These are phyloP conservation scores for Euphorbia peplus DNA, from an alignment of 345 rosid species.

Conservation along the genomic window DNA sequence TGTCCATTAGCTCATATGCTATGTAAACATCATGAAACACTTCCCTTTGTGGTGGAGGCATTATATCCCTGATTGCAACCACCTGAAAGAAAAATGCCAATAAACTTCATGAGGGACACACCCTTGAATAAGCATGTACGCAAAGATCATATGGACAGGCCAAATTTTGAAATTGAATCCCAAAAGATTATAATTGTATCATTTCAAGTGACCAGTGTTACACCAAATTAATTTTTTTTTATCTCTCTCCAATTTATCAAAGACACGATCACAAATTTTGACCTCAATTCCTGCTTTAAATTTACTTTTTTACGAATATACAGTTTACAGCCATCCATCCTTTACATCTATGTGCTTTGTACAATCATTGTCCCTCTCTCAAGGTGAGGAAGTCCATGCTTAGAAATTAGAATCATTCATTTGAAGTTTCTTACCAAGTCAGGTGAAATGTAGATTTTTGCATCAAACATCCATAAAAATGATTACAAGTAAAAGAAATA, in stretches of 20 bases:
- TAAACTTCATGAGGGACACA: background rate
- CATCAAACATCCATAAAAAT: background rate
- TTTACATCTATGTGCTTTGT: no score
- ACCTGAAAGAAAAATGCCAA: slow-evolving; percentile 48
- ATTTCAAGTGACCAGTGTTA: background rate
- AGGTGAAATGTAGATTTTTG: background rate
- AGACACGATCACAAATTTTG: background rate
- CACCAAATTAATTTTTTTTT: background rate
- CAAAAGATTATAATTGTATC: background rate
- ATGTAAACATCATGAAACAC: slow-evolving; percentile 79
- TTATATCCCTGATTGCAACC: slow-evolving; percentile 82
- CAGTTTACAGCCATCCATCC: background rate
- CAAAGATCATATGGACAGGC: background rate
- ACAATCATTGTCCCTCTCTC: background rate
- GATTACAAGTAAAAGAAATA: background rate
- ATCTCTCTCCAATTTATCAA: background rate
- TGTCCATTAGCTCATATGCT: slow-evolving; percentile 78
- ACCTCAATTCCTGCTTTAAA: background rate
- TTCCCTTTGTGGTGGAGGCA: slow-evolving; percentile 70
- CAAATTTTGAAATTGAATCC: background rate
- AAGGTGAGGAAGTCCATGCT: background rate
- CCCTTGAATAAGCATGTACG: background rate
- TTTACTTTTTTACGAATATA: background rate
- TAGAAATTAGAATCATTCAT: background rate
- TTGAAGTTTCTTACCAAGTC: background rate